Evolutionary conservation across 768 basidiomycete genomes (phyloP).

Genomic region (Hirschioporus abietinus): DNA sequence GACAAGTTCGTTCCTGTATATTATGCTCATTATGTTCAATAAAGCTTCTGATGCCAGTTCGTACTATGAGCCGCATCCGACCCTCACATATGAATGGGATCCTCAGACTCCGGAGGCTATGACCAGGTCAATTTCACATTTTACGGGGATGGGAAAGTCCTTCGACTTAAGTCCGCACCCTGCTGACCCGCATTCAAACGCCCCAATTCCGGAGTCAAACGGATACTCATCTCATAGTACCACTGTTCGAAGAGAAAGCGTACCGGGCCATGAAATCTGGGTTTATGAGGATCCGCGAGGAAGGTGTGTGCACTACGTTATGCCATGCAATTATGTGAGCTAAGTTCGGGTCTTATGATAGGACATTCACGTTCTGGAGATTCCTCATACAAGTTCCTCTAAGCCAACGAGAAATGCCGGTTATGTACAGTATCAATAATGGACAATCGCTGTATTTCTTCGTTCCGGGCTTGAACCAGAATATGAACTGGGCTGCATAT

Average conservation of each 20-base stretch:
- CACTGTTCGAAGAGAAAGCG: conserved; percentile 31
- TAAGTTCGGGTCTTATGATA: conserved; percentile 23
- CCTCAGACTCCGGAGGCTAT: conserved; percentile 33
- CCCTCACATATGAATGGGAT: conserved; percentile 70
- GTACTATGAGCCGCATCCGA: conserved; percentile 68
- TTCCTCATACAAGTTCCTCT: conserved; percentile 84
- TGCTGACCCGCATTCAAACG: conserved; percentile 58
- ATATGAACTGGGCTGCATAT: conserved; percentile 89
- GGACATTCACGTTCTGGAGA: conserved; percentile 91
- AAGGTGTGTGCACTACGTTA: conserved; percentile 35
- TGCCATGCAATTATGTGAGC: background rate
- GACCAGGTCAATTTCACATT: conserved; percentile 7
- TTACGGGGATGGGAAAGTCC: conserved; percentile 24
- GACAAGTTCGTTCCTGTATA: background rate
- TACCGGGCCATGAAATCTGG: conserved; percentile 66
- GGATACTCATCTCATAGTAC: conserved; percentile 18
- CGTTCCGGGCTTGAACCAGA: conserved; percentile 74
- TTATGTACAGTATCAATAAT: conserved; percentile 78
- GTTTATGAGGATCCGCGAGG: conserved; percentile 49
- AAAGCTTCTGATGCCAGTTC: conserved; percentile 76
- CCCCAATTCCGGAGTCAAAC: conserved; percentile 24
- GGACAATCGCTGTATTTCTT: conserved; percentile 75
- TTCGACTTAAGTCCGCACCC: conserved; percentile 69
- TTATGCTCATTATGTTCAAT: conserved; percentile 6
- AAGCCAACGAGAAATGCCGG: conserved; percentile 59